Conservation (phyloP, 805 yeast species). For the Candida piceae region DNA sequence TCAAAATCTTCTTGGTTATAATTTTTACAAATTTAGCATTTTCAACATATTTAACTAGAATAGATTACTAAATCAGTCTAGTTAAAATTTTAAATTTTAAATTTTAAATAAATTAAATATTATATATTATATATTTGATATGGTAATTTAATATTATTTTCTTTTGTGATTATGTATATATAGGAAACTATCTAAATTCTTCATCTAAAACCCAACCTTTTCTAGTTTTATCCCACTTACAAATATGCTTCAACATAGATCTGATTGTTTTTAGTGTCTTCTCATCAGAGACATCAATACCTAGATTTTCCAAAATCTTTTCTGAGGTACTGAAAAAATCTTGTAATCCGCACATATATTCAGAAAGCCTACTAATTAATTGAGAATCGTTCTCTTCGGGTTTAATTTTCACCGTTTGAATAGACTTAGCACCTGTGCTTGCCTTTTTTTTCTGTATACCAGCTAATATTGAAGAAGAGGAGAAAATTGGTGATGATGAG, state of each 20-base stretch:
- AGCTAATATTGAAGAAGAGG: constrained; percentile 48
- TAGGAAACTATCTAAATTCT: constrained; percentile 35
- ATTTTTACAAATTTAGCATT: no score
- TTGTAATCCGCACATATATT: constrained; percentile 24
- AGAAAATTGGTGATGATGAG: constrained; percentile 8
- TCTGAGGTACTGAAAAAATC: constrained; percentile 29
- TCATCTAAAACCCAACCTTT: constrained; percentile 64
- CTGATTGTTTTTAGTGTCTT: constrained; percentile 58
- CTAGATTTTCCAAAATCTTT: constrained; percentile 23
- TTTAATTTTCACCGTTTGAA: not conserved
- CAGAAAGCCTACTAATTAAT: constrained; percentile 20
- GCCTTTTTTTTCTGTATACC: constrained; percentile 38
- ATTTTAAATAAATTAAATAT: no score
- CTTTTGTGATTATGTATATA: no score
- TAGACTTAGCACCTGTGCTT: constrained; percentile 1
- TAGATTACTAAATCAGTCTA: no score
- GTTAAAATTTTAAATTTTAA: no score
- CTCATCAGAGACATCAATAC: constrained; percentile 37
- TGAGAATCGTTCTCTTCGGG: constrained; percentile 10
- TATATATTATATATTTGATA: no score
- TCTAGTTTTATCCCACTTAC: constrained; percentile 55
- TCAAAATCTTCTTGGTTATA: no score
- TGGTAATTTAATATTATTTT: no score
- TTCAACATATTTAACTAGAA: no score
- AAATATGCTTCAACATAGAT: constrained; percentile 62